Conservation (phyloP, 106 monocot genomes). For the Apostasia ramifera region DNA sequence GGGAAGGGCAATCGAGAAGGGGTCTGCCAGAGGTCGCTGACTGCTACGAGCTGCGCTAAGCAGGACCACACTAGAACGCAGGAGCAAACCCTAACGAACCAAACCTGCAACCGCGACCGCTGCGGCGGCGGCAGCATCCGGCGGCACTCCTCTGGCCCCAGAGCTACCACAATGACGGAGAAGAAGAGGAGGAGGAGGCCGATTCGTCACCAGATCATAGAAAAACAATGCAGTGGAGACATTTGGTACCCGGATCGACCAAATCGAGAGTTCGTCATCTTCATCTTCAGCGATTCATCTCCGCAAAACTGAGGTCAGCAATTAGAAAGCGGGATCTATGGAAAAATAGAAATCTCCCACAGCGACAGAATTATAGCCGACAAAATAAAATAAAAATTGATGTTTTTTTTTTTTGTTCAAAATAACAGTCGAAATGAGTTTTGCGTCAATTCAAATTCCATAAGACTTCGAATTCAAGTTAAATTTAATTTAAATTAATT, state of each 20-base stretch:
- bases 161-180: neutral
- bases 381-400: no score
- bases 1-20: neutral
- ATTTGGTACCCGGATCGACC: neutral
- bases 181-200: neutral
- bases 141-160: slow-evolving; percentile 6
- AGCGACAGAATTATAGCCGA: no score
- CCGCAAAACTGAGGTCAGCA: no score
- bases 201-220: slow-evolving; percentile 1
- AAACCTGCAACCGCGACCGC: slow-evolving; percentile 18
- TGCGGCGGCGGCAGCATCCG: slow-evolving; percentile 8
- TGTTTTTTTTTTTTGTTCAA: no score
- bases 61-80: slow-evolving; percentile 31
- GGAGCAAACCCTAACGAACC: slow-evolving; percentile 30
- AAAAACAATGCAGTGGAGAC: neutral
- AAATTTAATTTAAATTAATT: no score
- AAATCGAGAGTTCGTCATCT: neutral
- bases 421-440: no score
- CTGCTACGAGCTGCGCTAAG: slow-evolving; percentile 25
- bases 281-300: no score
- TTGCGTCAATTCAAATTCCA: no score
- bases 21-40: slow-evolving; percentile 26
- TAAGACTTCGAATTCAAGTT: no score
- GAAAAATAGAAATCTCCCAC: no score
- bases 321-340: no score